A percentile compares a stretch with the other conserved stretches of the same genome.
phyloP scores from a whole-genome alignment of 805 yeast genomes.

The Cephaloascus fragrans region DNA sequence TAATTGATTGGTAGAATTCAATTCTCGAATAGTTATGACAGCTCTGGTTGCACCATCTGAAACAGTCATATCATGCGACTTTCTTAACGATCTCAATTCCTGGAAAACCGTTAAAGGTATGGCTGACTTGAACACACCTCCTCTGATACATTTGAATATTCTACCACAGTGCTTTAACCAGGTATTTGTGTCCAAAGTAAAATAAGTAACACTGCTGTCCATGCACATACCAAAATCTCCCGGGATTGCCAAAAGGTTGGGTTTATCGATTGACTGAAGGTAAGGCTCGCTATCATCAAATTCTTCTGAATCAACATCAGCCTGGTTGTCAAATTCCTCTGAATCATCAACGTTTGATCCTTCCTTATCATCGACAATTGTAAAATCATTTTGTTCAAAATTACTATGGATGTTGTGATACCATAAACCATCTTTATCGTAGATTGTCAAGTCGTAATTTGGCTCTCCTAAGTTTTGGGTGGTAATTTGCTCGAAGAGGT shows the following conservation, averaged over 20 bases:
- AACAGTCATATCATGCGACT: slow-evolving; percentile 62
- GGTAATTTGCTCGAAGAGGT: slow-evolving; percentile 25
- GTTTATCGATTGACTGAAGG: neutral
- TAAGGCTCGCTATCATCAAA: slow-evolving; percentile 3
- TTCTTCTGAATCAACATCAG: slow-evolving; percentile 6
- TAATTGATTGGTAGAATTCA: slow-evolving; percentile 45
- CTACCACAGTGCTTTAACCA: slow-evolving; percentile 79
- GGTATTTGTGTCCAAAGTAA: slow-evolving; percentile 67
- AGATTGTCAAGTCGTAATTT: slow-evolving; percentile 1
- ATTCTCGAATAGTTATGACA: slow-evolving; percentile 61
- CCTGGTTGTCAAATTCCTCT: neutral
- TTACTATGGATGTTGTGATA: neutral
- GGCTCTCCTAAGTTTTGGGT: slow-evolving; percentile 15
- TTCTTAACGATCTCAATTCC: slow-evolving; percentile 61
- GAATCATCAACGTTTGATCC: no score
- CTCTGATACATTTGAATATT: slow-evolving; percentile 57
- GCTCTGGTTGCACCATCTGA: slow-evolving; percentile 78
- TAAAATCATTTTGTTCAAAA: neutral
- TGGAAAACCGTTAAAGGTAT: slow-evolving; percentile 73
- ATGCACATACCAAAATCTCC: slow-evolving; percentile 50
- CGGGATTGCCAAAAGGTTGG: slow-evolving; percentile 8
- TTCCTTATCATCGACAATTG: no score
- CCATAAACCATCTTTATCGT: neutral
- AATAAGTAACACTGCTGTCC: slow-evolving; percentile 46
- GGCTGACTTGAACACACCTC: slow-evolving; percentile 46